Base-by-base conservation (phyloP, 1,284 basidiomycete species). In the Puccinia horiana region DNA sequence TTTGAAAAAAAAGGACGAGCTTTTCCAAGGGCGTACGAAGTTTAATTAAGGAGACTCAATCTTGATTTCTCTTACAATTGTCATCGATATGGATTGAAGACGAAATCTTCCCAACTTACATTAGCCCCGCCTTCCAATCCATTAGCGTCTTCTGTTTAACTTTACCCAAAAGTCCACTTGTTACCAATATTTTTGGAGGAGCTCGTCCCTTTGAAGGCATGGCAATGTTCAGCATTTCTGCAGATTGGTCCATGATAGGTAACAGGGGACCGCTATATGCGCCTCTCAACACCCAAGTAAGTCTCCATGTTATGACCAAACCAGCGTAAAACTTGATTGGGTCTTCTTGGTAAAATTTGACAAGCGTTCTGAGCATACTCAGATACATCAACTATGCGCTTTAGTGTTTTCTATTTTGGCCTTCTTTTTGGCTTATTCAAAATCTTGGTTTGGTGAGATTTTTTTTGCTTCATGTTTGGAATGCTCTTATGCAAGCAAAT, bases 371-470 rank as follows among this genome's bases (percentile, higher is more conserved):
- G 4, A 20, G n/a, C n/a, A n/a, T n/a, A n/a, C n/a, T 23, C 42
- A 79, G 76, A 11, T 79, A n/a, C 76, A 79, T 65, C 76, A 79
- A 18, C 49, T 79, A 2, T 18, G 52, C 29, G 76, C 63, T 35
- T 44, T 69, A 16, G 29, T 79, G n/a, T 16, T 79, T 23, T 69
- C 76, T 20, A 42, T 65, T 37, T 67, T 79, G 26, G 49, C 54
- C 63, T 70, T 69, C 14, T 70, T 65, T 23, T 26, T 79, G 8
- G 65, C 56, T 52, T 79, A 69, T 70, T 69, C 61, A 3, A 40
- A 56, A 14, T 79, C 76, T 65, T 79, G 76, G 76, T 79, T 52
- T 79, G 65, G 76, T 79, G 63, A 69, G 76, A 37, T 26, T 67
- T 67, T 63, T 5, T 65, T 1, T 47, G n/a, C n/a, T n/a, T n/a